Base-by-base conservation (phyloP, 75 land plant genomes). In the Cryptomeria japonica region DNA sequence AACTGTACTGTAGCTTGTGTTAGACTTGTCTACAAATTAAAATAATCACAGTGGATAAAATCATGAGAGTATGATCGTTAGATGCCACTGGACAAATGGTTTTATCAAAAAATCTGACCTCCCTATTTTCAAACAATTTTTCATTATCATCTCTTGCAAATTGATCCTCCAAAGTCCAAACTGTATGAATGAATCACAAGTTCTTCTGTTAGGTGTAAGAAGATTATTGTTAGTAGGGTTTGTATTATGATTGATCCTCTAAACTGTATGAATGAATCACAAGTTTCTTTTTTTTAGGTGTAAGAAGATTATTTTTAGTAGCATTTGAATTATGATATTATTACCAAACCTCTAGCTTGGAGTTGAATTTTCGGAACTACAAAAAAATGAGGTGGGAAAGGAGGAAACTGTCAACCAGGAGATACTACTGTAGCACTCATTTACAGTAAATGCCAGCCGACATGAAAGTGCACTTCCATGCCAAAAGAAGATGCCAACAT, bases 141-240 rank as follows among this genome's bases (percentile, higher is more conserved):
- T 11, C n/a, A 7, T 12, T 9, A 11, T 10, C 14, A 22, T 64
- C 32, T 28, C 46, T 82, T 46, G 53, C 14, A 82, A 82, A 82
- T 42, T 44, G 84, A 82, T 46, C 84, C n/a, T 82, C 84, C 47
- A n/a, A 82, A 82, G 13, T 82, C 84, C 47, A n/a, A 82, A 82
- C 5, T 28, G 49, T 46, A 46, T n/a, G 53, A n/a, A n/a, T n/a
- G 51, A 46, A 28, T 10, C 47, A 82, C 49, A 46, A 82, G 10
- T 25, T 25, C 10, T 64, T 64, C 28, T 64, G n/a, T 0, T 46
- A 82, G 16, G 14, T 28, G 22, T n/a, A 82, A 7, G 28, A 82
- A 22, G 83, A 80, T 80, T 39, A 22, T 82, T 46, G 42, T 82
- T 34, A 13, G 77, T 11, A 31, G 36, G 0, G 77, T 34, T 75